phyloP scores from a whole-genome alignment of 2,329 filamentous ascomycete genomes.

The Curvularia sp. region DNA sequence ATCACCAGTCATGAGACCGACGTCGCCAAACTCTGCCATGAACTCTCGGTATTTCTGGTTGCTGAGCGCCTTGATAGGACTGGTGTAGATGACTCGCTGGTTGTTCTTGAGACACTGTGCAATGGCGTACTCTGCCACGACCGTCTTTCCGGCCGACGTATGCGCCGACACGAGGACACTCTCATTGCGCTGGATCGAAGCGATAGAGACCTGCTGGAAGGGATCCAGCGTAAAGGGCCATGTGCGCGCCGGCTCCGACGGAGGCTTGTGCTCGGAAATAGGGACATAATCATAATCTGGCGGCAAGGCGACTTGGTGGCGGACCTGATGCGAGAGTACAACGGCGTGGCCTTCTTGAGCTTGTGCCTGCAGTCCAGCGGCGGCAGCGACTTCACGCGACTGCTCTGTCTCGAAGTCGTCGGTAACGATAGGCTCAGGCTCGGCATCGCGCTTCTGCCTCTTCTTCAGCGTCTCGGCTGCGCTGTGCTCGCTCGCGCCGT shows the following conservation, averaged over 20 bases:
- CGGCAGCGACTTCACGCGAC: slow-evolving; percentile 85
- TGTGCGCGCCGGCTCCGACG: slow-evolving; percentile 79
- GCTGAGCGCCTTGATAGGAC: slow-evolving; percentile 97
- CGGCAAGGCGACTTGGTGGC: slow-evolving; percentile 94
- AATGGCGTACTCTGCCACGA: slow-evolving; percentile 97
- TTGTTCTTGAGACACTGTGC: slow-evolving; percentile 97
- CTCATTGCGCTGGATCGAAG: slow-evolving; percentile 94
- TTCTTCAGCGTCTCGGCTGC: slow-evolving; percentile 58
- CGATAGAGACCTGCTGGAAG: slow-evolving; percentile 93
- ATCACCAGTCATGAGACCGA: slow-evolving; percentile 98
- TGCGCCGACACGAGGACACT: slow-evolving; percentile 97
- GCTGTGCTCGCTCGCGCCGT: slow-evolving; percentile 38
- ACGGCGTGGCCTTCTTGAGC: slow-evolving; percentile 74
- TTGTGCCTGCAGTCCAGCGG: slow-evolving; percentile 69
- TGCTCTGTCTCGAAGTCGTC: slow-evolving; percentile 95
- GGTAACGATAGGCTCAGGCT: slow-evolving; percentile 81
- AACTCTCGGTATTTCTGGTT: slow-evolving; percentile 99
- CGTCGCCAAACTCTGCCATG: slow-evolving; percentile 91
- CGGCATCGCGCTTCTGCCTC: slow-evolving; percentile 68
- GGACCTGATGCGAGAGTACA: slow-evolving; percentile 93
- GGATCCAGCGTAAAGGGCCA: slow-evolving; percentile 95
- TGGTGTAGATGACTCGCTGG: slow-evolving; percentile 98
- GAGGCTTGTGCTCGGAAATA: slow-evolving; percentile 93
- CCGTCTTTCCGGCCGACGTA: slow-evolving; percentile 96
- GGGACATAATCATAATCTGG: slow-evolving; percentile 94